Conservation (phyloP, 2,329 filamentous ascomycete species). For the Clarireedia paspali region DNA sequence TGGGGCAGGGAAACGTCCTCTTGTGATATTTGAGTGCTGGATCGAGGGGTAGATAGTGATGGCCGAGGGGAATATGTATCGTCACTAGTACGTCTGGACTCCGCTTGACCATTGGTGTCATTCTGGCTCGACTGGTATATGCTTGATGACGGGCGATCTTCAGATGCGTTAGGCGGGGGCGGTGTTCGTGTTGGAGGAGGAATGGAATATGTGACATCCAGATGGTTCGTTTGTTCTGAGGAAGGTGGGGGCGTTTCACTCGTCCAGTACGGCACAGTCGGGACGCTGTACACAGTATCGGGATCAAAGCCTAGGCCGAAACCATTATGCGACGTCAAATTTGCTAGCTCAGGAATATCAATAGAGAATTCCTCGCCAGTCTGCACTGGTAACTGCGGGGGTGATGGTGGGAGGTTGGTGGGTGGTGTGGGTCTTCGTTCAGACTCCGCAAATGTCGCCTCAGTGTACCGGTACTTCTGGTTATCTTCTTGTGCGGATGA, state of each 20-base stretch:
- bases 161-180: background rate
- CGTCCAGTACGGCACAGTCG: conserved; percentile 18
- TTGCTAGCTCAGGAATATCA: conserved; percentile 16
- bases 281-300: conserved; percentile 14
- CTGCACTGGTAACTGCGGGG: conserved; percentile 5
- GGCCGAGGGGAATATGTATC: conserved; percentile 24
- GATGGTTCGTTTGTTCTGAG: conserved; percentile 12
- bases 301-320: conserved; percentile 17
- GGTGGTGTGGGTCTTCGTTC: conserved; percentile 34
- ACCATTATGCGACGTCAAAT: conserved; percentile 19
- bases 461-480: conserved; percentile 4
- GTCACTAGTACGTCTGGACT: conserved; percentile 26
- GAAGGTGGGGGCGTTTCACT: conserved; percentile 19
- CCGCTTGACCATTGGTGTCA: conserved; percentile 14
- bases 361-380: conserved; percentile 4
- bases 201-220: background rate
- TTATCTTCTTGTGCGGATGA: conserved; percentile 16
- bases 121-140: conserved; percentile 24
- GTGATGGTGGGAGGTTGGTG: conserved; percentile 30
- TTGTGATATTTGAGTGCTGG: conserved; percentile 8
- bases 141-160: conserved; percentile 14
- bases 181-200: conserved; percentile 4
- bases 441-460: conserved; percentile 21
- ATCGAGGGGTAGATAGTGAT: conserved; percentile 22
- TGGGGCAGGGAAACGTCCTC: background rate